These are phyloP conservation scores for Neurospora sp. DNA, from an alignment of 495 filamentous ascomycete genomes.

Conservation along the genomic window DNA sequence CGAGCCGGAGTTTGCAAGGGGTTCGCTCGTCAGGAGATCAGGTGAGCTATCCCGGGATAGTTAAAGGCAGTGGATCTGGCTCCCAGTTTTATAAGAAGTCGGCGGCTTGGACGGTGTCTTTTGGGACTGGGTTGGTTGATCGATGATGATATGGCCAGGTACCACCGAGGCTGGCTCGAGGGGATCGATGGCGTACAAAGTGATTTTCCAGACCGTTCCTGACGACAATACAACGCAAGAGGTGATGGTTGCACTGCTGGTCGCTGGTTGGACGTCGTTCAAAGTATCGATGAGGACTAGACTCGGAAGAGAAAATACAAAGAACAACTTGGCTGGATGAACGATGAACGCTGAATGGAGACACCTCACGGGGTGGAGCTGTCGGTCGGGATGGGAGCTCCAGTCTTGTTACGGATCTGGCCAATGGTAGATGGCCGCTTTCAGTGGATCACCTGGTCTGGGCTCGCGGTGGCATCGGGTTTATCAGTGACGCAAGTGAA, in stretches of 20 bases:
- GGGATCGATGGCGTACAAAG: neutral
- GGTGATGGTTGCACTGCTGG: neutral
- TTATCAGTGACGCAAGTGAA: slow-evolving; percentile 29
- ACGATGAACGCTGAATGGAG: neutral
- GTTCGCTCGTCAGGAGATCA: neutral
- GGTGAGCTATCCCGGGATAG: neutral
- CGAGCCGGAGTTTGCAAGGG: neutral
- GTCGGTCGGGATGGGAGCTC: neutral
- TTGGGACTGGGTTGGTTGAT: neutral
- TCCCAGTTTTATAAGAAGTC: neutral
- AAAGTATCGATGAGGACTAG: neutral
- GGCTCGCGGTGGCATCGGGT: slow-evolving; percentile 6
- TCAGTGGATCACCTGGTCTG: neutral
- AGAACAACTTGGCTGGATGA: neutral
- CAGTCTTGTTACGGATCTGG: neutral
- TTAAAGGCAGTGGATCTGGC: neutral
- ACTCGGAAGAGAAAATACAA: neutral
- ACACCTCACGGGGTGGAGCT: neutral
- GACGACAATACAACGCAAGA: neutral
- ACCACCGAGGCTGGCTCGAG: neutral
- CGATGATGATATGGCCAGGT: neutral
- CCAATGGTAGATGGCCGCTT: neutral
- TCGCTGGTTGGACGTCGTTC: neutral
- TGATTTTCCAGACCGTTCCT: neutral
- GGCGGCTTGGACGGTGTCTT: neutral